Percentiles rank a stretch among this genome's conserved stretches.
phyloP scores from a whole-genome alignment of 2,329 filamentous ascomycete species.

The Ophiostoma tasmaniense region DNA sequence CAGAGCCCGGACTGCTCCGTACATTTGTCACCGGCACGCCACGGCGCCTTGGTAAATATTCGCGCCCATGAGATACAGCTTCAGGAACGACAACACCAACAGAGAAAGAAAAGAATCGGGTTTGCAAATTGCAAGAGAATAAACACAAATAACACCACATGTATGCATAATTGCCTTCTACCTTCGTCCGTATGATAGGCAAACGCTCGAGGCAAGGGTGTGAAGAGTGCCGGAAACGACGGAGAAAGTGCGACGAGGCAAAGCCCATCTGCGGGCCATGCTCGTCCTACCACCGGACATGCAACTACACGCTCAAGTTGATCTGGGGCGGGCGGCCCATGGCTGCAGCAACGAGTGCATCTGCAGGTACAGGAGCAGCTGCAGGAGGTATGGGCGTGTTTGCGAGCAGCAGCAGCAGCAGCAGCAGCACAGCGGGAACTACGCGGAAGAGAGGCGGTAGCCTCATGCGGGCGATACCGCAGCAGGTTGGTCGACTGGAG shows the following conservation, averaged over 20 bases:
- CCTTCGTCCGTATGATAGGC: background rate
- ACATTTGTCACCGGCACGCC: background rate
- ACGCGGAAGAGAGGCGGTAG: background rate
- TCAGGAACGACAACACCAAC: background rate
- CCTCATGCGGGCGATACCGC: background rate
- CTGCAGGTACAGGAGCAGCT: background rate
- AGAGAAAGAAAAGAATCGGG: background rate
- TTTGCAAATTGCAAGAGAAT: background rate
- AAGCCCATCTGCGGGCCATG: conserved; percentile 16
- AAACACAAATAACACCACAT: background rate
- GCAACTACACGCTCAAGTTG: conserved; percentile 16
- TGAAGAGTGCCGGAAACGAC: conserved; percentile 17
- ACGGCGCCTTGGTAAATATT: background rate
- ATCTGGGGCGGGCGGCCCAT: conserved; percentile 10
- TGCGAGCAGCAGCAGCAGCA: background rate
- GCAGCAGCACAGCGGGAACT: background rate
- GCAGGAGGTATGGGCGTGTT: background rate
- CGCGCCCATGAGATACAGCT: background rate
- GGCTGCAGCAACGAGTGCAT: background rate
- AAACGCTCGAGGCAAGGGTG: conserved; percentile 16
- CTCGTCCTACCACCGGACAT: conserved; percentile 1
- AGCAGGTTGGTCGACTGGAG: background rate
- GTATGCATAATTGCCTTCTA: background rate
- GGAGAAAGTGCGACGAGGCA: conserved; percentile 17
- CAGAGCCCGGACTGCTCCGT: background rate